A percentile compares a stretch with the other conserved stretches of the same genome.
Conservation (phyloP, 805 yeast species). For the Helenozyma baotianmanensis region DNA sequence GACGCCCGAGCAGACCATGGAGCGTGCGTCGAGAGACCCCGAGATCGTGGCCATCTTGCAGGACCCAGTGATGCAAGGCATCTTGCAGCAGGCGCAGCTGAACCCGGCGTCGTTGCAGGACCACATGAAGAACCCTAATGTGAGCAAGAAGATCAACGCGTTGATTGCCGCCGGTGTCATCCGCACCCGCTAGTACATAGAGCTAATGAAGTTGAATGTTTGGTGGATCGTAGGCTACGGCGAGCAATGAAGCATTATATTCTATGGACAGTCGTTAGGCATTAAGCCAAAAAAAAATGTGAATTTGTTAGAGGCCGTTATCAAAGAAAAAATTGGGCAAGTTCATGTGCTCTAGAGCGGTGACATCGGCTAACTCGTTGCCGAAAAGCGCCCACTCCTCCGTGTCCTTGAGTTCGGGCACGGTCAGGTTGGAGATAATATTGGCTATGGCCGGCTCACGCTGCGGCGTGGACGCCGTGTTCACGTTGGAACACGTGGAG, state of each 20-base stretch:
- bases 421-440: too few relatives aligned
- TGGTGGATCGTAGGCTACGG: too few relatives aligned
- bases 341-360: conserved; percentile 5
- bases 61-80: conserved; percentile 95
- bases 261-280: background rate
- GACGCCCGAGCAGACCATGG: conserved; percentile 91
- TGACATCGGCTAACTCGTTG: conserved; percentile 2
- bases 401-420: too few relatives aligned
- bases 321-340: conserved; percentile 39
- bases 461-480: too few relatives aligned
- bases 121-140: conserved; percentile 95
- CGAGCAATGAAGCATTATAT: background rate
- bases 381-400: background rate
- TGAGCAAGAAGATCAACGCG: conserved; percentile 79
- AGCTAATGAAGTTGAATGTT: background rate
- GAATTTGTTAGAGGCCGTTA: conserved; percentile 16
- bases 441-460: too few relatives aligned
- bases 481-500: too few relatives aligned
- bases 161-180: conserved; percentile 96
- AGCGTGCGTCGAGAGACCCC: conserved; percentile 88
- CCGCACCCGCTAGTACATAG: conserved; percentile 61
- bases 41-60: conserved; percentile 84
- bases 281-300: background rate
- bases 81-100: conserved; percentile 86
- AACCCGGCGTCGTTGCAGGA: conserved; percentile 97